Percentiles rank a stretch among this genome's conserved stretches.
These are phyloP conservation scores for Suillus decipiens DNA, from an alignment of 768 basidiomycete species.

Conservation along the genomic window DNA sequence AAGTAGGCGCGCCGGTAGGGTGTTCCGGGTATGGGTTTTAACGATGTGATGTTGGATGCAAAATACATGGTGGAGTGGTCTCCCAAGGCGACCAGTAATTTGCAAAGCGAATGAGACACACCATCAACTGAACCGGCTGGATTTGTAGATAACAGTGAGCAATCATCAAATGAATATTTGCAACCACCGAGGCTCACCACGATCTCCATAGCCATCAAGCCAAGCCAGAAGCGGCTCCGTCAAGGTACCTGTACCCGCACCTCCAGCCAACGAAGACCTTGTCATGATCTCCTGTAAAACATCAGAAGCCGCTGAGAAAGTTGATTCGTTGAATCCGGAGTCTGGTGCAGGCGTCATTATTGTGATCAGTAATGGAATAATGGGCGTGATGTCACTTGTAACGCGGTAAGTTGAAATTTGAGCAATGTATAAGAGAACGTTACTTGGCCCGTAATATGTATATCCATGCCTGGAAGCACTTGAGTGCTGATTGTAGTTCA, in stretches of 20 bases:
- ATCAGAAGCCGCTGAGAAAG: constrained; percentile 68
- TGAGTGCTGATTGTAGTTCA: constrained; percentile 71
- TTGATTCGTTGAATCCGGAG: constrained; percentile 51
- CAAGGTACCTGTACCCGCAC: constrained; percentile 65
- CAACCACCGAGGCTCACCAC: constrained; percentile 34
- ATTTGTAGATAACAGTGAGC: not conserved
- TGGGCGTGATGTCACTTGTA: constrained; percentile 63
- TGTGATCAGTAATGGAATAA: constrained; percentile 66
- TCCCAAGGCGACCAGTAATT: constrained; percentile 77
- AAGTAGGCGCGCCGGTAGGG: constrained; percentile 48
- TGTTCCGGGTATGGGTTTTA: constrained; percentile 36
- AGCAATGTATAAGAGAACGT: constrained; percentile 17
- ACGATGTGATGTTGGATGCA: constrained; percentile 63
- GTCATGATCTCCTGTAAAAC: constrained; percentile 78
- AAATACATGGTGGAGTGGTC: constrained; percentile 86
- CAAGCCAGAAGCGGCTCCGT: constrained; percentile 86
- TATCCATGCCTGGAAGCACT: constrained; percentile 86
- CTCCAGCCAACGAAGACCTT: constrained; percentile 70
- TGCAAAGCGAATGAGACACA: constrained; percentile 71
- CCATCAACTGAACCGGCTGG: constrained; percentile 43
- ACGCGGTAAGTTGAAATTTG: constrained; percentile 8
- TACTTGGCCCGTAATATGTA: constrained; percentile 67
- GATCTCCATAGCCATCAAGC: constrained; percentile 57
- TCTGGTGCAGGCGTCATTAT: constrained; percentile 37
- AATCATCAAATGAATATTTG: constrained; percentile 37